A percentile compares a stretch with the other conserved stretches of the same genome.
Evolutionary conservation across 1,284 basidiomycete species (phyloP).

Genomic region (Malassezia yamatoensis): DNA sequence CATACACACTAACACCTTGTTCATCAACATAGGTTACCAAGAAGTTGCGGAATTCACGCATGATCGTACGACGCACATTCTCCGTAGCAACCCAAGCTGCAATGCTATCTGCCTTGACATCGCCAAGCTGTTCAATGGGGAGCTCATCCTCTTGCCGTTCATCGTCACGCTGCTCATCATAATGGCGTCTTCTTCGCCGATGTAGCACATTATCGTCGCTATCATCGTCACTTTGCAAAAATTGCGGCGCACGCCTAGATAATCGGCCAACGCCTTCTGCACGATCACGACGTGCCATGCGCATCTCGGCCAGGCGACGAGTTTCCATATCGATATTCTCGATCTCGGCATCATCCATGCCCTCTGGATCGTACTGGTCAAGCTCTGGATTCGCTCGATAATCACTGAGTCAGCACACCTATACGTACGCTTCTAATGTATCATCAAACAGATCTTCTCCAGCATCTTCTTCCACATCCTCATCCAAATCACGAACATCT

Average conservation of each 20-base stretch:
- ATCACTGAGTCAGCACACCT: conserved; percentile 56
- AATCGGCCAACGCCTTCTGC: conserved; percentile 55
- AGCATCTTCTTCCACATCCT: conserved; percentile 57
- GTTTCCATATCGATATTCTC: conserved; percentile 64
- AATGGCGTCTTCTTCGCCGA: conserved; percentile 47
- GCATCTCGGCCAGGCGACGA: conserved; percentile 72
- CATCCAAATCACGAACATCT: conserved; percentile 31
- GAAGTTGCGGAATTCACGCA: conserved; percentile 87
- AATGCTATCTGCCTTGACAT: conserved; percentile 93
- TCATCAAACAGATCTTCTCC: conserved; percentile 90
- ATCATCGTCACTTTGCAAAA: conserved; percentile 64
- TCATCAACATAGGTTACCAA: conserved; percentile 91
- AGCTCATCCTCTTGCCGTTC: conserved; percentile 63
- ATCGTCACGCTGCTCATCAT: conserved; percentile 55
- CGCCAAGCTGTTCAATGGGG: conserved; percentile 85
- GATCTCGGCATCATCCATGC: conserved; percentile 71
- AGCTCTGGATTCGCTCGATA: conserved; percentile 72
- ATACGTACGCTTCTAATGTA: conserved; percentile 60
- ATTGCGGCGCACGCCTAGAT: conserved; percentile 68
- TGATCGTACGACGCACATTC: conserved; percentile 76
- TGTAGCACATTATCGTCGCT: conserved; percentile 45
- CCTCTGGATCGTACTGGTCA: conserved; percentile 75
- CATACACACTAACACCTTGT: conserved; percentile 81
- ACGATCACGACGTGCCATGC: conserved; percentile 79
- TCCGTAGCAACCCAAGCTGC: conserved; percentile 93